phyloP scores from a whole-genome alignment of 129 eudicot genomes.

The Saussurea involucrata region DNA sequence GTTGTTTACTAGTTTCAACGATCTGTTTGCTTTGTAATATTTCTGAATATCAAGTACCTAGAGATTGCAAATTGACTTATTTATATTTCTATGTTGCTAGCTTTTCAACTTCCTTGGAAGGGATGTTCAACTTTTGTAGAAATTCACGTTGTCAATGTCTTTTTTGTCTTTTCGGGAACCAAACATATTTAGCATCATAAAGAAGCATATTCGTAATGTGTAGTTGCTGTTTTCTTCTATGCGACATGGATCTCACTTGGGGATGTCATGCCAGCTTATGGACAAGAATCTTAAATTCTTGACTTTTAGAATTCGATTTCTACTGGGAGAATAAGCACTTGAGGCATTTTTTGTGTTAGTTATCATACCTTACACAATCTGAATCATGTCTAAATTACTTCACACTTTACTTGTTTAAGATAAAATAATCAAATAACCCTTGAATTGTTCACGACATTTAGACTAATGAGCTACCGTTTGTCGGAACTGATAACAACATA shows the following conservation, averaged over 20 bases:
- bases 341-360: no score
- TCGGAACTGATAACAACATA: no score
- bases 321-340: no score
- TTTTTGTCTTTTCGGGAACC: background rate
- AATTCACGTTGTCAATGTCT: background rate
- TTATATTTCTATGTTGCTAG: background rate
- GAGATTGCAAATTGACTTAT: no score
- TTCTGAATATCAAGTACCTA: no score
- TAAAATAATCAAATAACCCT: background rate
- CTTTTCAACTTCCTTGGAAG: background rate
- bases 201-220: background rate
- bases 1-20: background rate
- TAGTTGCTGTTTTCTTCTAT: no score
- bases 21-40: no score
- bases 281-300: background rate
- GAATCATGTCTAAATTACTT: background rate
- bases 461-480: no score
- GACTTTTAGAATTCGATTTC: background rate
- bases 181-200: background rate
- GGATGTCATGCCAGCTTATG: background rate
- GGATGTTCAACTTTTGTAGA: background rate
- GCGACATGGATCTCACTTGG: background rate
- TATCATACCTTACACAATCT: background rate
- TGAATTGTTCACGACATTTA: background rate
- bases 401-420: background rate